Percentiles rank a stretch among this genome's conserved stretches.
Conservation (phyloP, 1,284 basidiomycete genomes). For the Ustilago crameri region DNA sequence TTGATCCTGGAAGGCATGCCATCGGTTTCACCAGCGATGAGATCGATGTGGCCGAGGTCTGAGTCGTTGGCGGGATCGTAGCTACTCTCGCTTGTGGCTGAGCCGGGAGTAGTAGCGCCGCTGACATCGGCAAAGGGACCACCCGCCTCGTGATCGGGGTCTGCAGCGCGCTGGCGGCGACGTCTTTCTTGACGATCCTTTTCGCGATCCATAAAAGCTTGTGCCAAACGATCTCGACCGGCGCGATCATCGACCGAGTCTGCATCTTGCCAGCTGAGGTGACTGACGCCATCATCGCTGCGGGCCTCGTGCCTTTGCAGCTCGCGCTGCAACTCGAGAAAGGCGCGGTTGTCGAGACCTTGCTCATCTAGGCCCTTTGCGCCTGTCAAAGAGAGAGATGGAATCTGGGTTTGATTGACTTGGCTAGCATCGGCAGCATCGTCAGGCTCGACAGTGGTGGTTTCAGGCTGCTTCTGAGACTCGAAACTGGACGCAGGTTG, state of each 20-base stretch:
- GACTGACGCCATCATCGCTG: slow-evolving; percentile 29
- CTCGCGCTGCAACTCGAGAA: slow-evolving; percentile 60
- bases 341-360: slow-evolving; percentile 59
- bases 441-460: background rate
- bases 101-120: slow-evolving; percentile 55
- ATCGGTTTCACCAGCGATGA: slow-evolving; percentile 65
- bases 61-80: slow-evolving; percentile 64
- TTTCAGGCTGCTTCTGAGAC: background rate
- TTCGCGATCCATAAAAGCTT: slow-evolving; percentile 41
- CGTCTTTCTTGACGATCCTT: slow-evolving; percentile 28
- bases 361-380: slow-evolving; percentile 61
- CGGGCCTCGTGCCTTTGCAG: slow-evolving; percentile 55
- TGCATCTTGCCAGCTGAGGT: slow-evolving; percentile 30
- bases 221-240: slow-evolving; percentile 23
- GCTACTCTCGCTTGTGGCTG: slow-evolving; percentile 53
- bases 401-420: slow-evolving; percentile 9
- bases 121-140: slow-evolving; percentile 25
- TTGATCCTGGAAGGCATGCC: slow-evolving; percentile 61
- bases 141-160: slow-evolving; percentile 10
- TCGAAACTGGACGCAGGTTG: slow-evolving; percentile 3
- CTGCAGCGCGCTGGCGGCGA: slow-evolving; percentile 13
- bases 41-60: slow-evolving; percentile 63
- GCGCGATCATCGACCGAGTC: slow-evolving; percentile 14
- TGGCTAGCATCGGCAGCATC: background rate
- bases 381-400: slow-evolving; percentile 50